phyloP scores from a whole-genome alignment of 177 flowering plant species.

The Vitis hybrid region DNA sequence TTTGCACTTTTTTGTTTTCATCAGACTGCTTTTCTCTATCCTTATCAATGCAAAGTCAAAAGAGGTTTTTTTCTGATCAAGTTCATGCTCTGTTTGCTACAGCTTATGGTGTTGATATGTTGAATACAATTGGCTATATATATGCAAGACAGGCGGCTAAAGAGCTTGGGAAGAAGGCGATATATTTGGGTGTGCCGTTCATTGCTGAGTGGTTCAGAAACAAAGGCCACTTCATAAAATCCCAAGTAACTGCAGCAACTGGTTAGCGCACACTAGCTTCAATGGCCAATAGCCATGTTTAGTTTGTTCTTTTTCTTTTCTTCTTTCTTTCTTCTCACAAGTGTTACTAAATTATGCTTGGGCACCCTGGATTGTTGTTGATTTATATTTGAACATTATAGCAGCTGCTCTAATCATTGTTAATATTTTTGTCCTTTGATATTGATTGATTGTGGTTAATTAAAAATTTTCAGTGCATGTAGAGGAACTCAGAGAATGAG shows the following conservation, averaged over 20 bases:
- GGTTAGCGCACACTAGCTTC: constrained; percentile 38
- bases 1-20: neutral
- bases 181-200: constrained; percentile 89
- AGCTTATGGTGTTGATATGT: constrained; percentile 97
- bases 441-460: no score
- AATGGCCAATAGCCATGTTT: constrained; percentile 2
- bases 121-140: constrained; percentile 93
- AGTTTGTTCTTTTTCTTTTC: neutral
- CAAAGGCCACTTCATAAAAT: constrained; percentile 95
- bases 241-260: constrained; percentile 99
- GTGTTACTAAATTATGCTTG: neutral
- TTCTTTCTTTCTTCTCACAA: neutral
- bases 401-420: no score
- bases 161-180: constrained; percentile 96
- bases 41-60: neutral
- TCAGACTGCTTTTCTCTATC: neutral
- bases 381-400: neutral
- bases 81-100: constrained; percentile 19
- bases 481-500: no score
- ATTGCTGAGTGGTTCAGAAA: constrained; percentile 99
- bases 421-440: no score
- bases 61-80: constrained; percentile 5
- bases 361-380: neutral
- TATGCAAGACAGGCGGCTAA: constrained; percentile 93
- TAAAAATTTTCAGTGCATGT: no score